A percentile compares a stretch with the other conserved stretches of the same genome.
phyloP scores from a whole-genome alignment of 2,329 filamentous ascomycete genomes.

The Colletotrichum liriopes region DNA sequence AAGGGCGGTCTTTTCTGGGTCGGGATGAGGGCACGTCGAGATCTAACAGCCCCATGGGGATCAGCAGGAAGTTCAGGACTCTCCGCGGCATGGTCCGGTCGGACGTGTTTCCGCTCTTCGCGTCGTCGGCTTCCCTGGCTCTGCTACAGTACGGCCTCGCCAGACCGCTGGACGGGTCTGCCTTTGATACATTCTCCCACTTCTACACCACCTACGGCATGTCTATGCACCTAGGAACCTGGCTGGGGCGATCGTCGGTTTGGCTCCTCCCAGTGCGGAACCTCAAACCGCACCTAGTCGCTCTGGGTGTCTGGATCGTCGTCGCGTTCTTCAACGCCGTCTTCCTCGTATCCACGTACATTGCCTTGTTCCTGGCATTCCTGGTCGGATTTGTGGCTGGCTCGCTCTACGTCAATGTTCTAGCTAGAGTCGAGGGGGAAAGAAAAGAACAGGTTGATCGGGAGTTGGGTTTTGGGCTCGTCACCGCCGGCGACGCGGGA shows the following conservation, averaged over 20 bases:
- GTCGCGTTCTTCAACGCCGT: constrained; percentile 45
- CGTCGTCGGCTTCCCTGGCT: constrained; percentile 46
- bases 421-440: constrained; percentile 45
- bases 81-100: constrained; percentile 43
- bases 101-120: constrained; percentile 49
- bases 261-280: constrained; percentile 43
- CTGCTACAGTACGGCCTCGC: constrained; percentile 50
- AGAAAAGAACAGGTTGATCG: constrained; percentile 42
- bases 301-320: constrained; percentile 34
- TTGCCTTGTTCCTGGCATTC: constrained; percentile 49
- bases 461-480: constrained; percentile 50
- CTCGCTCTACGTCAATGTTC: constrained; percentile 49
- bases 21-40: background rate
- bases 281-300: constrained; percentile 29
- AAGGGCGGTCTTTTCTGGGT: constrained; percentile 24
- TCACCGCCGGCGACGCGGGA: constrained; percentile 50
- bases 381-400: constrained; percentile 49
- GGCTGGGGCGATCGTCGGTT: constrained; percentile 47
- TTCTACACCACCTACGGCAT: constrained; percentile 50
- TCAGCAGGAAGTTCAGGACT: constrained; percentile 42
- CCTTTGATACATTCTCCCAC: constrained; percentile 48
- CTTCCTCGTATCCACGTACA: constrained; percentile 45
- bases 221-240: constrained; percentile 50
- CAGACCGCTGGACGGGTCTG: constrained; percentile 47
- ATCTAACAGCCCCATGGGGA: constrained; percentile 13